phyloP scores from a whole-genome alignment of 495 filamentous ascomycete species.

The Aspergillus incahuasiensis region DNA sequence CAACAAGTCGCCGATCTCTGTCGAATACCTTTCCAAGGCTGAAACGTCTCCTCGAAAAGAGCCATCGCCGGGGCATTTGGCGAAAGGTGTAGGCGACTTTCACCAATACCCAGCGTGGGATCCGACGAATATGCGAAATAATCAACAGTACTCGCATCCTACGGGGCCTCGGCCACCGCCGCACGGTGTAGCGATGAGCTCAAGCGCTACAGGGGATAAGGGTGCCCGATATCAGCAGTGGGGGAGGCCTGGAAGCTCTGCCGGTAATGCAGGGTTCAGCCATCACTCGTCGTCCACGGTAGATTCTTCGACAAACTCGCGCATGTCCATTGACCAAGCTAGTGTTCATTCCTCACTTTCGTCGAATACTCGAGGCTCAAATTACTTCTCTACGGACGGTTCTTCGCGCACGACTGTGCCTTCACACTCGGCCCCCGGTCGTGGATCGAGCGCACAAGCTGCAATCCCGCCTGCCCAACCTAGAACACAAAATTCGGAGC shows the following conservation, averaged over 20 bases:
- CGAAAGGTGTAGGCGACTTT: slow-evolving; percentile 71
- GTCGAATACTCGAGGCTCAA: slow-evolving; percentile 58
- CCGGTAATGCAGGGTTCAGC: slow-evolving; percentile 50
- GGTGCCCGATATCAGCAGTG: slow-evolving; percentile 69
- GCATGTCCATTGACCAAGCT: slow-evolving; percentile 64
- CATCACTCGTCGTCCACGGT: slow-evolving; percentile 65
- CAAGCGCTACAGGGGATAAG: slow-evolving; percentile 58
- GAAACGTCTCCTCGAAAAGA: slow-evolving; percentile 67
- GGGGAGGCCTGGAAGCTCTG: slow-evolving; percentile 54
- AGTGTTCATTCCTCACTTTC: slow-evolving; percentile 60
- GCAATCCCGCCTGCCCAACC: slow-evolving; percentile 34
- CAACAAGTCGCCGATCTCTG: slow-evolving; percentile 61
- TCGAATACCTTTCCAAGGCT: slow-evolving; percentile 70
- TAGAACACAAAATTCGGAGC: slow-evolving; percentile 37
- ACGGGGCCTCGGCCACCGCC: slow-evolving; percentile 69
- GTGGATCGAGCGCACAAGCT: slow-evolving; percentile 32
- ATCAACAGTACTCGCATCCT: slow-evolving; percentile 52
- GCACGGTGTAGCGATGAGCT: slow-evolving; percentile 64
- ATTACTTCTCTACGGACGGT: slow-evolving; percentile 57
- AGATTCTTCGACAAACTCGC: slow-evolving; percentile 65
- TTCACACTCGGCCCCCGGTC: slow-evolving; percentile 33
- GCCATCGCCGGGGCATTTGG: slow-evolving; percentile 74
- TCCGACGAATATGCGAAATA: slow-evolving; percentile 38
- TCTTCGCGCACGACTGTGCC: slow-evolving; percentile 56
- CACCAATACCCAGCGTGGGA: slow-evolving; percentile 86